phyloP scores from a whole-genome alignment of 2,329 filamentous ascomycete species.

The Pyricularia pennisetigena region DNA sequence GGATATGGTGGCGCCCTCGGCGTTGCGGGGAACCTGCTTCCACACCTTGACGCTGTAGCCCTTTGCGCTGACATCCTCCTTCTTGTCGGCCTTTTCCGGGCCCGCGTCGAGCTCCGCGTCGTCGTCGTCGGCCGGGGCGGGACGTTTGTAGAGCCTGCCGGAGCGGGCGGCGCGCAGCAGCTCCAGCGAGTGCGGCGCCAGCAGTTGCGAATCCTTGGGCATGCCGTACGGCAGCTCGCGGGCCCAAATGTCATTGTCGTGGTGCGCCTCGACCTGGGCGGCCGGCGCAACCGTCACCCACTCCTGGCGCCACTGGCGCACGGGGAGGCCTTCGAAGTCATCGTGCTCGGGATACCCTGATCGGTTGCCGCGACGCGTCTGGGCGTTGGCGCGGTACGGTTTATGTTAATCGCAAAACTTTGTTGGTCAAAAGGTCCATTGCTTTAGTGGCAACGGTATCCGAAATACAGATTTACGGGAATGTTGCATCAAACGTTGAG shows the following conservation, averaged over 20 bases:
- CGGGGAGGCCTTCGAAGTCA: conserved; percentile 64
- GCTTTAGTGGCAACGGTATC: background rate
- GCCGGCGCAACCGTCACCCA: conserved; percentile 59
- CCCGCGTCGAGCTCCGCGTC: conserved; percentile 48
- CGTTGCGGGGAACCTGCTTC: conserved; percentile 51
- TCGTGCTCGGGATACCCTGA: conserved; percentile 49
- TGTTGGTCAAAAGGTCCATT: background rate
- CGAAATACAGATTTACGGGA: background rate
- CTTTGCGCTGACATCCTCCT: conserved; percentile 49
- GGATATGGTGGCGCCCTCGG: conserved; percentile 41
- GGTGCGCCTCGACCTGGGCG: conserved; percentile 49
- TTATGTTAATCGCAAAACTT: background rate
- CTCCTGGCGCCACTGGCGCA: conserved; percentile 80
- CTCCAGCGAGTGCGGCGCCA: conserved; percentile 72
- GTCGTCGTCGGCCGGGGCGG: conserved; percentile 50
- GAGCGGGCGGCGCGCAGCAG: conserved; percentile 73
- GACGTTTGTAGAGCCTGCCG: conserved; percentile 65
- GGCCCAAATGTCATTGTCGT: conserved; percentile 61
- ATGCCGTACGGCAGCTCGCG: conserved; percentile 66
- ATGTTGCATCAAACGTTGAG: background rate
- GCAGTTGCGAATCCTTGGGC: conserved; percentile 74
- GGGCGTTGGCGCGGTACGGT: conserved; percentile 13
- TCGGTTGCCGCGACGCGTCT: conserved; percentile 48
- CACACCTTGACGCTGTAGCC: conserved; percentile 49
- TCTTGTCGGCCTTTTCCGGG: conserved; percentile 46